phyloP scores from a whole-genome alignment of 2,329 filamentous ascomycete species.

The Amesomyces nigricolor region DNA sequence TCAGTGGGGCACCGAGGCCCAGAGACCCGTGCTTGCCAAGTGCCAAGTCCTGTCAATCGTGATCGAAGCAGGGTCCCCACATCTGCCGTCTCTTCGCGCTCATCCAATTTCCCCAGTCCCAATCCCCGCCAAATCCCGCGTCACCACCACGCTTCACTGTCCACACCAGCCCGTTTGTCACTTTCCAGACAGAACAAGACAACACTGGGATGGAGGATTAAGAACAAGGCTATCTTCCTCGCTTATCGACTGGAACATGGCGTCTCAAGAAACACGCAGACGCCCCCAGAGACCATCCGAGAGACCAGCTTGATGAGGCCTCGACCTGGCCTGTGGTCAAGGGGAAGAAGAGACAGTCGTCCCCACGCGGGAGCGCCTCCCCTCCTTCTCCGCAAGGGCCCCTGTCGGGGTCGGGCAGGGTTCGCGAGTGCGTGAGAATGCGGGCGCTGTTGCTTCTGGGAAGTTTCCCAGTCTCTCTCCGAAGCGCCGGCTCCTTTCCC shows the following conservation, averaged over 20 bases:
- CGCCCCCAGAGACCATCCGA: too few relatives aligned
- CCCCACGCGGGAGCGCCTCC: slow-evolving; percentile 2
- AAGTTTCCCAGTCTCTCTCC: not conserved
- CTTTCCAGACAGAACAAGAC: too few relatives aligned
- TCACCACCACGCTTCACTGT: not conserved
- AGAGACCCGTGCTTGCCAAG: not conserved
- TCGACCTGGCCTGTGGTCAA: not conserved
- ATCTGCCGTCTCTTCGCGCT: not conserved
- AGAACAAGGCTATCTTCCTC: too few relatives aligned
- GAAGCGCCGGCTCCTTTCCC: slow-evolving; percentile 1
- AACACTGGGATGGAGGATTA: too few relatives aligned
- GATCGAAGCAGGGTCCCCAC: not conserved
- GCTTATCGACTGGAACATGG: too few relatives aligned
- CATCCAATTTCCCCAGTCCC: slow-evolving; percentile 4
- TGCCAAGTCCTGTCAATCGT: not conserved
- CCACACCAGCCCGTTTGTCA: too few relatives aligned
- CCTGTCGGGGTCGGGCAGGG: slow-evolving; percentile 2
- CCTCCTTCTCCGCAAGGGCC: slow-evolving; percentile 10
- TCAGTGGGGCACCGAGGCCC: not conserved
- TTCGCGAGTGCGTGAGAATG: not conserved
- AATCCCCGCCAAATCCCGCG: slow-evolving; percentile 9
- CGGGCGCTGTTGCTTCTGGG: not conserved
- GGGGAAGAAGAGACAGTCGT: slow-evolving; percentile 4
- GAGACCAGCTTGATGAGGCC: not conserved
- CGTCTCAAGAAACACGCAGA: too few relatives aligned